Conservation (phyloP, 345 rosid species). For the Syzygium grande region DNA sequence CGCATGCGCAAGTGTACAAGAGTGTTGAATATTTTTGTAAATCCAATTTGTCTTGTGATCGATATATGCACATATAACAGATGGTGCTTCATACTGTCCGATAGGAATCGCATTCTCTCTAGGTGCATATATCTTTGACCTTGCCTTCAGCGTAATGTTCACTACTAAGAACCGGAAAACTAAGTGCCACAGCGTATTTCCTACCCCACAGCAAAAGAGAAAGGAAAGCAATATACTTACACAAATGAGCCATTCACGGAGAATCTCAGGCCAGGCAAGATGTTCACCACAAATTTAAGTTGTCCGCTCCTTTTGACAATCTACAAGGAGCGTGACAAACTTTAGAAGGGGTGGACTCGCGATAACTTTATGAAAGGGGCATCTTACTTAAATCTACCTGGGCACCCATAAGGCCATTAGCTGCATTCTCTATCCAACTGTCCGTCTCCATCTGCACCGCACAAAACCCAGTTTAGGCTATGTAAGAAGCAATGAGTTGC, state of each 20-base stretch:
- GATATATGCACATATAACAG: neutral
- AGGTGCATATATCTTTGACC: neutral
- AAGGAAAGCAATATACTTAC: constrained; percentile 26
- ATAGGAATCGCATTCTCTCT: neutral
- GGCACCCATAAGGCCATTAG: constrained; percentile 88
- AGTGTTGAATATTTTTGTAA: neutral
- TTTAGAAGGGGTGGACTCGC: neutral
- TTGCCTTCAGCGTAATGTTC: neutral
- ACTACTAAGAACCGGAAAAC: neutral
- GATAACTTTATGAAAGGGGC: neutral
- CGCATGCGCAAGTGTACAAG: neutral
- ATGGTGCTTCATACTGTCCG: neutral
- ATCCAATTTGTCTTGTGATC: neutral
- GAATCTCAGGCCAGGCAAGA: constrained; percentile 70
- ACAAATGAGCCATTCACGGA: constrained; percentile 65
- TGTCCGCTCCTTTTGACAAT: constrained; percentile 51
- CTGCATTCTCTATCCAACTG: constrained; percentile 95
- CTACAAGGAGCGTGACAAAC: constrained; percentile 11
- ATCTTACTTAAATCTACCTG: constrained; percentile 35
- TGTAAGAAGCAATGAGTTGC: neutral
- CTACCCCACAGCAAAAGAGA: neutral
- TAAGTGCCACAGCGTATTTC: neutral
- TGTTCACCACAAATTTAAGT: constrained; percentile 62
- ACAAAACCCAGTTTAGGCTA: neutral
- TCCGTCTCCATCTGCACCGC: constrained; percentile 68